These are phyloP conservation scores for Wickerhamiella parazyma DNA, from an alignment of 805 yeast genomes.

Conservation along the genomic window DNA sequence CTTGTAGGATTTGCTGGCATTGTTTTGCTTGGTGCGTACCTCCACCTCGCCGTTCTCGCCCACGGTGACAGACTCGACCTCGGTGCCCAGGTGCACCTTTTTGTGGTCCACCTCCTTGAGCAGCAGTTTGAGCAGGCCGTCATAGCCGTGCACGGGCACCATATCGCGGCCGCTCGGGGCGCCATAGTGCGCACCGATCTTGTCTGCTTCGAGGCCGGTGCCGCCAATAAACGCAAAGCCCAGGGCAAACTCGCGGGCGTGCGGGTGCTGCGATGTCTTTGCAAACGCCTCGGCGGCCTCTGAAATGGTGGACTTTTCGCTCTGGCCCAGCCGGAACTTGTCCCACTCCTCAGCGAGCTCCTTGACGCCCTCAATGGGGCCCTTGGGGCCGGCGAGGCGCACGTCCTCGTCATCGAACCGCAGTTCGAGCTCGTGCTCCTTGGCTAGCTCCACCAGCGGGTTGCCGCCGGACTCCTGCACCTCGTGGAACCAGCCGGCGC, in stretches of 20 bases:
- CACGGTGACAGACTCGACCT: constrained; percentile 13
- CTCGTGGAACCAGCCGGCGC: constrained; percentile 23
- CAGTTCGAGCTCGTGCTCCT: constrained; percentile 12
- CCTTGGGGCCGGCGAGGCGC: constrained; percentile 11
- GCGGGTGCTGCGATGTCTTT: not conserved
- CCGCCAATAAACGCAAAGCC: constrained; percentile 3
- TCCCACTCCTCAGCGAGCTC: constrained; percentile 12
- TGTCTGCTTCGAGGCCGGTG: not conserved
- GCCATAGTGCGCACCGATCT: not conserved
- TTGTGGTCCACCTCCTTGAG: constrained; percentile 13
- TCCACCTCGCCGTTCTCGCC: constrained; percentile 12
- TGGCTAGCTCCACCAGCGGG: constrained; percentile 15
- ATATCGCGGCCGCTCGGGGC: constrained; percentile 16
- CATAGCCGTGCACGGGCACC: constrained; percentile 19
- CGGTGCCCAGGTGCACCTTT: constrained; percentile 12
- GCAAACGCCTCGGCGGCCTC: constrained; percentile 13
- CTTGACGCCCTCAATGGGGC: constrained; percentile 13
- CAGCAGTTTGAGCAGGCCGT: constrained; percentile 12
- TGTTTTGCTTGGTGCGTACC: constrained; percentile 13
- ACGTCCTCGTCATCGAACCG: constrained; percentile 17
- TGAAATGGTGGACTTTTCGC: constrained; percentile 11
- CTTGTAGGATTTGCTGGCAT: constrained; percentile 8
- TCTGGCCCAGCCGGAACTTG: constrained; percentile 11
- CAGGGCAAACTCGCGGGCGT: not conserved
- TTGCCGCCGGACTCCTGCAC: constrained; percentile 14